These are phyloP conservation scores for Mycena kentingensis DNA, from an alignment of 768 basidiomycete genomes.

Conservation along the genomic window DNA sequence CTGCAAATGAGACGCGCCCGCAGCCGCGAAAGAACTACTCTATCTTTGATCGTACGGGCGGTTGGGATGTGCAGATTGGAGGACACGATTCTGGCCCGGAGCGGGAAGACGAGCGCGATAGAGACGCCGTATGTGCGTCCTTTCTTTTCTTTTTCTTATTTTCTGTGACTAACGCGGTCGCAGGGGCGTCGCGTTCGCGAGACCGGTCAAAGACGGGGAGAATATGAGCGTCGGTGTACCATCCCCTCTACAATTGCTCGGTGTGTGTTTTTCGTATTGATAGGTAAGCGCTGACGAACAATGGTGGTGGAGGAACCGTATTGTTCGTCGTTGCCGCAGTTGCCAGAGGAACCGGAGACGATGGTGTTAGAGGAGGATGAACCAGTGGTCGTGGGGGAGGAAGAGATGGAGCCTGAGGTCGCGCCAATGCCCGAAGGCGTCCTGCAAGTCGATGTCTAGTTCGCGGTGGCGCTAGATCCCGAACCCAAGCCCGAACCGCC, in stretches of 20 bases:
- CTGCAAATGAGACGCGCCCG: neutral
- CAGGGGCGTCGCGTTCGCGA: too few relatives aligned
- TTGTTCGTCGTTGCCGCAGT: too few relatives aligned
- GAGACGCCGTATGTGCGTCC: slow-evolving; percentile 18
- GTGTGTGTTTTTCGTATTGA: neutral
- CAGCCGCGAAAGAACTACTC: slow-evolving; percentile 2
- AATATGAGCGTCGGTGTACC: too few relatives aligned
- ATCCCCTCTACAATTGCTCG: too few relatives aligned
- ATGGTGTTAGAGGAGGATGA: neutral
- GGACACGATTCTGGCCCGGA: neutral
- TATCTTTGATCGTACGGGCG: slow-evolving; percentile 8
- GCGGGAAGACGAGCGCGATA: slow-evolving; percentile 24
- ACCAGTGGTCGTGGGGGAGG: neutral
- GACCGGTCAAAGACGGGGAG: too few relatives aligned
- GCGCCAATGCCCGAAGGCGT: neutral
- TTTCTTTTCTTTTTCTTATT: too few relatives aligned
- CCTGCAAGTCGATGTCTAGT: neutral
- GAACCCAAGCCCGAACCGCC: neutral
- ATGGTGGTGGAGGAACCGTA: too few relatives aligned
- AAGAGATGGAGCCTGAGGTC: neutral
- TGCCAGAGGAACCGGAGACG: slow-evolving; percentile 1
- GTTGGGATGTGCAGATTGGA: slow-evolving; percentile 4
- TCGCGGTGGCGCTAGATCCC: neutral
- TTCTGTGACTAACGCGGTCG: too few relatives aligned
- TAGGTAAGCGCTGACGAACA: neutral